phyloP scores from a whole-genome alignment of 1,284 basidiomycete genomes.

The Xanthoconium separans region DNA sequence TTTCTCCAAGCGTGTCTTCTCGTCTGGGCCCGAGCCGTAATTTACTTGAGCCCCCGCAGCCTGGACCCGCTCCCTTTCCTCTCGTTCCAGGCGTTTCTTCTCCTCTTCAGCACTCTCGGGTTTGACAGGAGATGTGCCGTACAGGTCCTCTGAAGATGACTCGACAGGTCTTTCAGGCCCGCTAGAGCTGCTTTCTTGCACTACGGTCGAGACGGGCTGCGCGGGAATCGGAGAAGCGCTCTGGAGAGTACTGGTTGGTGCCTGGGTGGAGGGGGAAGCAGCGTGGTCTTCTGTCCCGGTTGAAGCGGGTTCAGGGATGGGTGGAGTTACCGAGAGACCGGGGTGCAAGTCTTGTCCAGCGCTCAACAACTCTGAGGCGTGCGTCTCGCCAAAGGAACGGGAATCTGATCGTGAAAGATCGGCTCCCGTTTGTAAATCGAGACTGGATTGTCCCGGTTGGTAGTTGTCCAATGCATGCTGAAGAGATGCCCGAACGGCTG shows the following conservation, averaged over 20 bases:
- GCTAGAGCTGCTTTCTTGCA: conserved; percentile 25
- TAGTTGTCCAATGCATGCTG: conserved; percentile 76
- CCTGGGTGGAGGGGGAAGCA: background rate
- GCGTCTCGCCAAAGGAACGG: conserved; percentile 76
- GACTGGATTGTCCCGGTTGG: conserved; percentile 59
- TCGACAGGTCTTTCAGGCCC: conserved; percentile 26
- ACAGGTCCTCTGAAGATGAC: conserved; percentile 30
- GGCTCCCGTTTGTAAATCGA: conserved; percentile 46
- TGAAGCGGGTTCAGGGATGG: conserved; percentile 21
- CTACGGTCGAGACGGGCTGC: conserved; percentile 32
- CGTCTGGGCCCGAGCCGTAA: conserved; percentile 47
- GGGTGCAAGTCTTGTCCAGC: conserved; percentile 31
- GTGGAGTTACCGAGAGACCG: conserved; percentile 44
- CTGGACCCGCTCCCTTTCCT: conserved; percentile 38
- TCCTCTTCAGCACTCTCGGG: conserved; percentile 51
- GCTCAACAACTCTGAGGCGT: conserved; percentile 69
- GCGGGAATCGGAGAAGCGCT: conserved; percentile 52
- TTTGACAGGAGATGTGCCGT: conserved; percentile 24
- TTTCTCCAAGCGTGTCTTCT: conserved; percentile 66
- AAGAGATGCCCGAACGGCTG: conserved; percentile 66
- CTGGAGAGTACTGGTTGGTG: conserved; percentile 53
- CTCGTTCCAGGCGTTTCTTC: conserved; percentile 47
- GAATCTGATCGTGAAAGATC: conserved; percentile 70
- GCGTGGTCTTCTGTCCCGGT: conserved; percentile 4
- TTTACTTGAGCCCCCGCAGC: conserved; percentile 12